phyloP scores from a whole-genome alignment of 495 filamentous ascomycete species.

The Tetracladium marchalianum region DNA sequence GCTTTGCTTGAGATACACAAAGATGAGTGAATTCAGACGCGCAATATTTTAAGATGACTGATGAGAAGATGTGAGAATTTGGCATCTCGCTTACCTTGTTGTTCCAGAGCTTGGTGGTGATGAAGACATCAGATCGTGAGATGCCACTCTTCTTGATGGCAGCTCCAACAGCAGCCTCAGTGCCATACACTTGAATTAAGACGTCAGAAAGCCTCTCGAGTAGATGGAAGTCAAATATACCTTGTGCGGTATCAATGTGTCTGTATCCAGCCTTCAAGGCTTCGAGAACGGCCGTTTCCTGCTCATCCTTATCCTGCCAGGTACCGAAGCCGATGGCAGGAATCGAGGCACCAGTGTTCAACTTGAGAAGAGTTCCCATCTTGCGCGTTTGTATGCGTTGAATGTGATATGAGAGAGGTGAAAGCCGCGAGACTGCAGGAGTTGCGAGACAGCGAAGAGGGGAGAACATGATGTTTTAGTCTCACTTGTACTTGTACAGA shows the following conservation, averaged over 20 bases:
- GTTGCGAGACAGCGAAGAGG: too few species aligned
- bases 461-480: too few species aligned
- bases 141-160: conserved; percentile 50
- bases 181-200: conserved; percentile 51
- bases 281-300: conserved; percentile 54
- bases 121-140: conserved; percentile 53
- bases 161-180: conserved; percentile 67
- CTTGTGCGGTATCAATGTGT: conserved; percentile 53
- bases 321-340: conserved; percentile 77
- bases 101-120: conserved; percentile 67
- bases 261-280: conserved; percentile 61
- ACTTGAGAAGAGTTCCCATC: conserved; percentile 29
- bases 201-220: background rate
- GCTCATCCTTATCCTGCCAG: conserved; percentile 58
- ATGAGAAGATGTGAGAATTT: too few species aligned
- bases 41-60: conserved; percentile 59
- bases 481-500: too few species aligned
- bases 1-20: conserved; percentile 61
- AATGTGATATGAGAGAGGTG: too few species aligned
- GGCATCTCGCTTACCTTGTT: conserved; percentile 35
- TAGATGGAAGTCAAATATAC: background rate
- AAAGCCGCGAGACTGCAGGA: too few species aligned
- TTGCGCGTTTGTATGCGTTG: too few species aligned
- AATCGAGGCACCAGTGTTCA: conserved; percentile 73
- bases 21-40: conserved; percentile 72